Percentiles rank a stretch among this genome's conserved stretches.
Conservation (phyloP, 2,329 filamentous ascomycete genomes). For the Orbilia ellipsospora region DNA sequence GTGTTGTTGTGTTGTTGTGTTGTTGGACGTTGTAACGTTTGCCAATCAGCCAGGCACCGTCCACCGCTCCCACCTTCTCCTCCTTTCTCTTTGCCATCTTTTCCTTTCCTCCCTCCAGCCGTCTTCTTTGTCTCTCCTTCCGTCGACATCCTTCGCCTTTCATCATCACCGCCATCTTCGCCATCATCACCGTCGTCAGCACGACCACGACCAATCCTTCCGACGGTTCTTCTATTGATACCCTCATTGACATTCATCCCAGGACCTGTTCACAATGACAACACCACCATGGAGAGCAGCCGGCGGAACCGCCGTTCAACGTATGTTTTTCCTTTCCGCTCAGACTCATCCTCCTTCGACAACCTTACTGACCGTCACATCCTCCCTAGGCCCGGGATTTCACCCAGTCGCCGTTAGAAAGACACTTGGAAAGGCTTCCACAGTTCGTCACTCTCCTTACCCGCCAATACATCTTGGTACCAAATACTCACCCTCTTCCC, state of each 20-base stretch:
- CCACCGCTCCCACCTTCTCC: neutral
- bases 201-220: too few species aligned
- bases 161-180: neutral
- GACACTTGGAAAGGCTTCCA: slow-evolving; percentile 40
- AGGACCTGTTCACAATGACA: slow-evolving; percentile 28
- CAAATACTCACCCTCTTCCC: slow-evolving; percentile 20
- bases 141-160: slow-evolving; percentile 24
- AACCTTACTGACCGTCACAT: slow-evolving; percentile 6
- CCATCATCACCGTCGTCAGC: neutral
- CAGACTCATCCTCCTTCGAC: neutral
- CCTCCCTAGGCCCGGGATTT: slow-evolving; percentile 42
- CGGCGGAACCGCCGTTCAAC: slow-evolving; percentile 47
- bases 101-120: slow-evolving; percentile 8
- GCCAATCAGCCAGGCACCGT: neutral
- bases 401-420: slow-evolving; percentile 48
- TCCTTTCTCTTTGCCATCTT: slow-evolving; percentile 4
- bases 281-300: slow-evolving; percentile 50
- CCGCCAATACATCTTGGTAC: slow-evolving; percentile 11
- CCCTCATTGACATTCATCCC: neutral
- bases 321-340: slow-evolving; percentile 15
- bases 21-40: neutral
- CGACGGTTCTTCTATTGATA: neutral
- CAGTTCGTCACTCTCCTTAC: slow-evolving; percentile 37
- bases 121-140: slow-evolving; percentile 1
- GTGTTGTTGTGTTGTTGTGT: neutral